Conservation (phyloP, 2,329 filamentous ascomycete species). For the Aspergillus ochraceoroseus region DNA sequence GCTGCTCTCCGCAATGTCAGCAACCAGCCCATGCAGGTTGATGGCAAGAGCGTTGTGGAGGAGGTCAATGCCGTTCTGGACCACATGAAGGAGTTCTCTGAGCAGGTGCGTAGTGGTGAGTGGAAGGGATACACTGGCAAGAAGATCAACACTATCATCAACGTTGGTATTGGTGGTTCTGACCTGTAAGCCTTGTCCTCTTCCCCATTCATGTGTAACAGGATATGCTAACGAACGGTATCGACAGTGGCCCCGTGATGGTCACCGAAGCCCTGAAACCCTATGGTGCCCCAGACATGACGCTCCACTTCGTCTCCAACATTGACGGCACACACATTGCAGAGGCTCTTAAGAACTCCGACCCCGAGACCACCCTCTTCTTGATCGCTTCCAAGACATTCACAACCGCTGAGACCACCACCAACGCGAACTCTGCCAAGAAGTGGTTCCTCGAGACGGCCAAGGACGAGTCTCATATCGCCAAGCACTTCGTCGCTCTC, state of each 20-base stretch:
- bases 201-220: background rate
- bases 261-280: conserved; percentile 95
- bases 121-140: conserved; percentile 98
- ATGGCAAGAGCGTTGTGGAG: conserved; percentile 89
- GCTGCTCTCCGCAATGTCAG: conserved; percentile 84
- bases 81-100: conserved; percentile 98
- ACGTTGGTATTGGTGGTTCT: conserved; percentile 95
- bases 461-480: conserved; percentile 70
- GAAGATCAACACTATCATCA: conserved; percentile 93
- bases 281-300: conserved; percentile 81
- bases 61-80: conserved; percentile 85
- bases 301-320: conserved; percentile 97
- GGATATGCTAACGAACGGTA: background rate
- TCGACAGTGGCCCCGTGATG: conserved; percentile 90
- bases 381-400: conserved; percentile 98
- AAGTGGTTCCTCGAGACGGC: conserved; percentile 85
- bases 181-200: conserved; percentile 66
- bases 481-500: conserved; percentile 97
- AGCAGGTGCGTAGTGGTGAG: conserved; percentile 86
- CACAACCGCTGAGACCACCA: conserved; percentile 94
- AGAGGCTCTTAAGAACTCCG: conserved; percentile 79
- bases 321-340: conserved; percentile 98
- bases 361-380: conserved; percentile 98
- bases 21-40: conserved; percentile 75
- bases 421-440: conserved; percentile 97